Evolutionary conservation across 2,329 filamentous ascomycete genomes (phyloP), one percentile per base, ranked within the genome.

Genomic region (Fusarium begoniae): DNA sequence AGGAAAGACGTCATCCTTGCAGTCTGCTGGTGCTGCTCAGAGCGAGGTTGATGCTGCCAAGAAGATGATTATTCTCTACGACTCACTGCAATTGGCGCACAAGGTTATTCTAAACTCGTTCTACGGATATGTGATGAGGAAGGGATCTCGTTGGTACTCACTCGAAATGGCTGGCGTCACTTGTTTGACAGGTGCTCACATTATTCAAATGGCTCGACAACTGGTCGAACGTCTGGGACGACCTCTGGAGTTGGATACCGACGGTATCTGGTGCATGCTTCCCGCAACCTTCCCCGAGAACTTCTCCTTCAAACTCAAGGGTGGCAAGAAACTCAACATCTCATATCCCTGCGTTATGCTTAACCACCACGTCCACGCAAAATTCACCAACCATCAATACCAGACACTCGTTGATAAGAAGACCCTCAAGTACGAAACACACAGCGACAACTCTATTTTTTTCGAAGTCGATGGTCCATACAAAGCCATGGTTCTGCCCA

Each of bases 31-130:
- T 11, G 96, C 96, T 2, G 80, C 92, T 4, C 84, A 89, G 14
- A 83, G 84, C 4, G 96, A 99, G 77, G 88, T 99, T 22, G 97
- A 99, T 18, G 93, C 94, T 66, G 96, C 95, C 10, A 98, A 98
- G 85, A 99, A 99, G 87, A 99, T 99, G 97, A 96, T 98, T 63
- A 88, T 98, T 54, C 85, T 99, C 9, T 99, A 94, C 81, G 96
- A 99, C 81, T 99, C 96, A 1, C 87, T 99, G 66, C 97, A 99
- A 82, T 87, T 99, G 78, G 96, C 96, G 0, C 96, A 99, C 86
- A 99, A 99, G 82, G 96, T 99, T 85, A 99, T 99, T 87, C 83
- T 99, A 63, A 99, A 99, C 86, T 98, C 95, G 63, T 99, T 99
- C 86, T 99, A 99, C 77, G 96, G 96, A 73, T 99, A 99, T 81